Percentiles rank a stretch among this genome's conserved stretches.
phyloP scores from a whole-genome alignment of 495 filamentous ascomycete genomes.

The Xylaria intraflava region DNA sequence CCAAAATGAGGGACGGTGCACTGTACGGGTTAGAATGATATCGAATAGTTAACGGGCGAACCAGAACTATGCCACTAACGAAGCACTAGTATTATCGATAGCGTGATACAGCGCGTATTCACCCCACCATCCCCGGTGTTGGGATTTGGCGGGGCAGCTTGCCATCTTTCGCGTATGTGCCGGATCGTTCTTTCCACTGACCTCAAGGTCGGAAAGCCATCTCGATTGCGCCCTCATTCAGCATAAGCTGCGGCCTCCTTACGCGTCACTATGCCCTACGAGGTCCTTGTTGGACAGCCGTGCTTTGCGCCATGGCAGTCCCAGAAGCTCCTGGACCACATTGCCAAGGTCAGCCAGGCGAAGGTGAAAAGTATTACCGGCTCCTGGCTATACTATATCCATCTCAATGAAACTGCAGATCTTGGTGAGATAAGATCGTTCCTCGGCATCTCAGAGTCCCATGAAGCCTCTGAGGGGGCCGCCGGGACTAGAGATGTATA shows the following conservation, averaged over 20 bases:
- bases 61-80: background rate
- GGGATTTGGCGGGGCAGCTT: slow-evolving; percentile 8
- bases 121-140: slow-evolving; percentile 4
- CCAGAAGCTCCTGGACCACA: slow-evolving; percentile 41
- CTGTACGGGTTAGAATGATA: too few relatives aligned
- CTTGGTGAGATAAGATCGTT: slow-evolving; percentile 20
- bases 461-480: slow-evolving; percentile 27
- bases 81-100: slow-evolving; percentile 4
- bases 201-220: background rate
- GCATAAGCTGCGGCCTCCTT: slow-evolving; percentile 2
- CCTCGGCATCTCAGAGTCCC: slow-evolving; percentile 31
- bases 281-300: slow-evolving; percentile 39
- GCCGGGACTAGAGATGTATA: slow-evolving; percentile 41
- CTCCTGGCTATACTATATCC: slow-evolving; percentile 47
- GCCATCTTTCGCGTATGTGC: background rate
- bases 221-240: background rate
- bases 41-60: background rate
- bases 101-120: background rate
- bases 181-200: background rate
- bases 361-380: slow-evolving; percentile 39
- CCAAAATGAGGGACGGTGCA: too few relatives aligned
- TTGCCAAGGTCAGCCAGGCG: slow-evolving; percentile 37
- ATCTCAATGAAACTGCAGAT: slow-evolving; percentile 23
- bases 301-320: slow-evolving; percentile 47
- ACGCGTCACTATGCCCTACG: slow-evolving; percentile 25